Base-by-base conservation (phyloP, 495 filamentous ascomycete species). In the Darksidea phi region DNA sequence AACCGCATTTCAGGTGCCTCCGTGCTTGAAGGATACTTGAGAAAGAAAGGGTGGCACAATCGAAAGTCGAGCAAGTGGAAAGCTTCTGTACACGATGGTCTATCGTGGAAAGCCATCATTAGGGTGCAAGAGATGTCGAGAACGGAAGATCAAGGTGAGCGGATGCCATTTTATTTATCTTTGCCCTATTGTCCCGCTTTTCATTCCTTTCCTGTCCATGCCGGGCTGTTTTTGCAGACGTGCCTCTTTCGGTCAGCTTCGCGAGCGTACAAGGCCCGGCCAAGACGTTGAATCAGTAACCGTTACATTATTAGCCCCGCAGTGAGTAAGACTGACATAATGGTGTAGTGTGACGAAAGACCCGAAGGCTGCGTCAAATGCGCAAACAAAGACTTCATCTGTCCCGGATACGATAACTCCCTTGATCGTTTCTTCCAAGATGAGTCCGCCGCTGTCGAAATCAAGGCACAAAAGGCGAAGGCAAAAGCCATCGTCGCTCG, bases 41-140 rank as follows among this genome's bases (percentile, higher is more conserved):
- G 15, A 43, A 43, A 13, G 13, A 6, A 43, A 43, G 13, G 3
- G 37, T 7, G 23, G 38, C 23, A 8, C n/a, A 17, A 18, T 55
- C 18, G 21, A 2, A 23, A 21, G n/a, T 8, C 23, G 18, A 41
- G 6, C 15, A 26, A 47, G 17, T 8, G 18, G 52, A 41, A 6
- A 38, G 25, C 10, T 7, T 20, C 28, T 53, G 25, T 37, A 36
- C 2, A 52, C 8, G 13, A 64, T 68, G 66, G 66, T 68, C 3
- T 68, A 64, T 32, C 43, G 66, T 4, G 61, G 66, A 15, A 64
- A 25, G 20, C 66, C 61, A 24, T 68, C 66, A 32, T 61, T 51
- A 15, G 61, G 66, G 8, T 64, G 61, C 41, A 20, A 45, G 24
- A 61, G 49, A 25, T 68, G 61, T 49, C 49, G 66, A 21, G 17